Evolutionary conservation across 2,329 filamentous ascomycete species (phyloP), one percentile per base, ranked within the genome.

Genomic region (Aureobasidium subglaciale): DNA sequence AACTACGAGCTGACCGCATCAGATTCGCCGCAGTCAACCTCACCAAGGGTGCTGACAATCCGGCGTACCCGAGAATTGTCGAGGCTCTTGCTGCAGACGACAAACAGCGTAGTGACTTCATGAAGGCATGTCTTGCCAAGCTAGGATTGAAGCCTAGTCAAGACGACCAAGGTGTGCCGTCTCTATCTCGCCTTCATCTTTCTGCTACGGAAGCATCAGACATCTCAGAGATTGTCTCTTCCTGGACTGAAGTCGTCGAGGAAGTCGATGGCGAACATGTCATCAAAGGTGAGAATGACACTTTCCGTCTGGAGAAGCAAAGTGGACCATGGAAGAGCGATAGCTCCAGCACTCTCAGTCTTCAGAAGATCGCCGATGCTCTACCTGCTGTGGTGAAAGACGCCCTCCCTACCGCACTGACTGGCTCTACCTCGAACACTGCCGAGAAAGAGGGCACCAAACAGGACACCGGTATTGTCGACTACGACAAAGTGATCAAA

Each of bases 11-110:
- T 67, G 18, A 60, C 60, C 9, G 18, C 5, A 35, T 9, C 62
- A 95, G 90, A 68, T 97, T 97, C 67, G 85, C 90, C 3, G 82
- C 88, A 1, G 81, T 77, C 41, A 96, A 95, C 64, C 78, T 97
- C 6, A 79, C 84, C 59, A 83, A 86, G 4, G 79, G 84, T 6
- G 56, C 64, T n/a, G 78, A 81, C 9, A 74, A 87, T 0, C 82
- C 86, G 0, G 80, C 81, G 1, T 97, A 95, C 67, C 77, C 80
- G 15, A 76, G 84, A 4, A 71, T 95, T 13, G 82, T 95, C 34
- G 77, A 84, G 16, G 77, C 77, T 11, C 75, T 99, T 24, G 74
- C 79, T 11, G 78, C 78, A 6, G 85, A 90, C 59, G 88, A 97
- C 62, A 76, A 79, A 29, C 75, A 81, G 16, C 83, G 93, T 40